A percentile compares a stretch with the other conserved stretches of the same genome.
These are phyloP conservation scores for Leucosporidium creatinivorum DNA, from an alignment of 768 basidiomycete species.

Conservation along the genomic window DNA sequence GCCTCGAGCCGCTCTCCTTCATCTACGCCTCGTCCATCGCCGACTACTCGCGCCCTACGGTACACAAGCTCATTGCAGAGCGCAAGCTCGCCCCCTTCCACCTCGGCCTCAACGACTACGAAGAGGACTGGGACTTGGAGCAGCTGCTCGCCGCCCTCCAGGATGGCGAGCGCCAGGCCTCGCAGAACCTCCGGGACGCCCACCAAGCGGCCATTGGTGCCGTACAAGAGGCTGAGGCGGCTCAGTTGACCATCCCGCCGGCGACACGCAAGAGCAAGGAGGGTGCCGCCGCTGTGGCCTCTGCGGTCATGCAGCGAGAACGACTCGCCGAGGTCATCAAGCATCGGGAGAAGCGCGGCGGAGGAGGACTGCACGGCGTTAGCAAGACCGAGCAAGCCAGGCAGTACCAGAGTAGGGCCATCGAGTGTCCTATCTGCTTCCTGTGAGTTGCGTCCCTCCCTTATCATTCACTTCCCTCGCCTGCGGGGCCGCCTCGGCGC, in stretches of 20 bases:
- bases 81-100: constrained; percentile 92
- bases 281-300: constrained; percentile 4
- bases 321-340: constrained; percentile 37
- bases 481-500: background rate
- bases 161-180: constrained; percentile 43
- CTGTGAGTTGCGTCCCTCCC: constrained; percentile 55
- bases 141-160: constrained; percentile 74
- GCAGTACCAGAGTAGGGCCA: constrained; percentile 52
- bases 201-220: constrained; percentile 21
- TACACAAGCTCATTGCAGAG: constrained; percentile 78
- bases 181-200: constrained; percentile 27
- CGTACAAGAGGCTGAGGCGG: constrained; percentile 26
- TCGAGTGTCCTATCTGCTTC: constrained; percentile 98
- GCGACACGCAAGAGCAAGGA: constrained; percentile 32
- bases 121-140: constrained; percentile 72
- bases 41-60: constrained; percentile 40
- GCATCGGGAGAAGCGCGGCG: constrained; percentile 37
- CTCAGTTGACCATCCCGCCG: constrained; percentile 7
- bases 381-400: constrained; percentile 29
- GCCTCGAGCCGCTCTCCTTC: constrained; percentile 19
- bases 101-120: constrained; percentile 87
- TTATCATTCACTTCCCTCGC: constrained; percentile 33
- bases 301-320: constrained; percentile 20
- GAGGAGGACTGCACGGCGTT: constrained; percentile 28
- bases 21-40: constrained; percentile 21